Percentiles rank a stretch among this genome's conserved stretches.
phyloP scores from a whole-genome alignment of 805 yeast genomes.

The Myxozyma nipponensis region DNA sequence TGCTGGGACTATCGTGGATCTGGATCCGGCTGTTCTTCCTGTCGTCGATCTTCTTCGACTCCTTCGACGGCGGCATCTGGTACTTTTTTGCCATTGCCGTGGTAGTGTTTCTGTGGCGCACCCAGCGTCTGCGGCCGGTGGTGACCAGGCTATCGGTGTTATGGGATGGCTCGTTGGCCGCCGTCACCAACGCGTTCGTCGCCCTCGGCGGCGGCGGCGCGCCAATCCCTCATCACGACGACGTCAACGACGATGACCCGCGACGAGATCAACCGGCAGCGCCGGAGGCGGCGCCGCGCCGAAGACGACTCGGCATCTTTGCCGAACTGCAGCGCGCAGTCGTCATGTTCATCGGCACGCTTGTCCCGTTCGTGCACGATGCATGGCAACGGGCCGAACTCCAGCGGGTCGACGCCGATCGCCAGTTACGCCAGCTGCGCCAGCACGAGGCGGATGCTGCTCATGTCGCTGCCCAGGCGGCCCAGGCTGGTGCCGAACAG shows the following conservation, averaged over 20 bases:
- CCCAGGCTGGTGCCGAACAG: background rate
- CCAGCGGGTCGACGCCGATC: slow-evolving; percentile 1
- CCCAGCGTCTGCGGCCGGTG: slow-evolving; percentile 4
- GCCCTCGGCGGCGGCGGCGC: background rate
- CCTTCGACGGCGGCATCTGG: slow-evolving; percentile 13
- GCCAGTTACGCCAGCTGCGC: slow-evolving; percentile 1
- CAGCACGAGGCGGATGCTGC: slow-evolving; percentile 3
- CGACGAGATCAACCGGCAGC: too few relatives aligned
- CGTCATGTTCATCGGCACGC: slow-evolving; percentile 24
- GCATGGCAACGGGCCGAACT: slow-evolving; percentile 26
- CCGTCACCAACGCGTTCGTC: background rate
- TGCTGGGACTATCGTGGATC: slow-evolving; percentile 17
- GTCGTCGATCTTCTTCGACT: slow-evolving; percentile 18
- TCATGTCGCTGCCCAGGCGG: slow-evolving; percentile 2
- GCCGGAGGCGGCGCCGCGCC: background rate
- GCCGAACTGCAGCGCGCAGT: slow-evolving; percentile 16
- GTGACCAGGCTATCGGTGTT: background rate
- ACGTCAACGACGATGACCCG: too few relatives aligned
- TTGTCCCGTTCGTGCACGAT: slow-evolving; percentile 28
- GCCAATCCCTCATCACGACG: background rate
- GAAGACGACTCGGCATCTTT: background rate
- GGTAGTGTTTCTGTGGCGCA: slow-evolving; percentile 14
- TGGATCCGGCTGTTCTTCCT: slow-evolving; percentile 21
- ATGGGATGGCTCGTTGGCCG: background rate
- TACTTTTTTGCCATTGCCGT: slow-evolving; percentile 18